Conservation (phyloP, 805 yeast species). For the Wickerhamiella domercqiae region DNA sequence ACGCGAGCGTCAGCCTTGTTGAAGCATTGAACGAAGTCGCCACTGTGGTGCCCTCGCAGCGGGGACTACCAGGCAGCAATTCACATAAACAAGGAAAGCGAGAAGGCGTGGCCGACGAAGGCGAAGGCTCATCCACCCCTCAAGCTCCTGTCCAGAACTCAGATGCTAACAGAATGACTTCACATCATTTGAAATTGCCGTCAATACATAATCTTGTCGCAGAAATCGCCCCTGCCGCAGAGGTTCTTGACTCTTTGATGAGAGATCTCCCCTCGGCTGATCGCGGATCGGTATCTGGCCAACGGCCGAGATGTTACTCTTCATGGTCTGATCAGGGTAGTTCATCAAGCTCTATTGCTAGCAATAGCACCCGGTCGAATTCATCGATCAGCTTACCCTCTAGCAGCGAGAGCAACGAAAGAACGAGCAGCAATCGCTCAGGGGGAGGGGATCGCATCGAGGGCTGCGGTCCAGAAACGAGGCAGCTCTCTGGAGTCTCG, state of each 20-base stretch:
- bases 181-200: too few species aligned
- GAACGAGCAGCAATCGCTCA: not conserved
- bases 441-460: not conserved
- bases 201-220: slow-evolving; percentile 16
- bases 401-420: not conserved
- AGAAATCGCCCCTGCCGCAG: slow-evolving; percentile 14
- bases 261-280: too few species aligned
- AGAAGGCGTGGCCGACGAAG: not conserved
- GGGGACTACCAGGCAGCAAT: too few species aligned
- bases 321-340: not conserved
- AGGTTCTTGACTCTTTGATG: slow-evolving; percentile 7
- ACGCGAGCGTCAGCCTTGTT: too few species aligned
- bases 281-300: not conserved
- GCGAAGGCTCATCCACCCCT: not conserved
- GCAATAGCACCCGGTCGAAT: not conserved
- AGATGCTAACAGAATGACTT: not conserved
- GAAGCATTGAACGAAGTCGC: too few species aligned
- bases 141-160: not conserved
- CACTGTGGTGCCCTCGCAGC: too few species aligned
- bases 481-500: not conserved
- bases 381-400: not conserved
- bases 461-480: not conserved
- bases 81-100: too few species aligned
- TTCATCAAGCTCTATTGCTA: not conserved
- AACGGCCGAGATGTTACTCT: too few species aligned